Evolutionary conservation across 2,329 filamentous ascomycete species (phyloP), one percentile per base, ranked within the genome.

Genomic region (Magnaporthiopsis rhizophila): DNA sequence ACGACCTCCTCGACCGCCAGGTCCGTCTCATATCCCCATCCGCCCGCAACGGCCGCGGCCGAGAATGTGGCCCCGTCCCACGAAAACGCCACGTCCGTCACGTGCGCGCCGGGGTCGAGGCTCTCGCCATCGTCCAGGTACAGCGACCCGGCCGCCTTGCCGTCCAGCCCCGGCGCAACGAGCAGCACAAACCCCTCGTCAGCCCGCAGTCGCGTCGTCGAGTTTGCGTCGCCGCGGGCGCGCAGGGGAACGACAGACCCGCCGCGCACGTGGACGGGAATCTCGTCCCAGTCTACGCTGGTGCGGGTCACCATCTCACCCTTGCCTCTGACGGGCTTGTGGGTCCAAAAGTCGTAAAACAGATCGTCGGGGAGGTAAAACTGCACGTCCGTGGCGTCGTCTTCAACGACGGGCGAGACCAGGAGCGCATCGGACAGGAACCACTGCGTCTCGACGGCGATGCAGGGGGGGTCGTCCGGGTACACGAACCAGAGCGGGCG

Each of bases 101-200:
- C 32, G 8, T 28, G 3, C 15, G 13, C 53, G n/a, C 36, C 57
- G 12, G 57, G 6, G 1, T 74, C 69, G 9, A 91, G 65, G 64
- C 86, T 89, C 75, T 88, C 88, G 1, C 90, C 90, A 69, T 94
- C 90, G 69, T 93, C 90, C 9, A 92, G 72, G 71, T 93, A 92
- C 36, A 93, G 74, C 24, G 77, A 73, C 0, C 90, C 90, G 2
- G 70, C 76, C 0, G 90, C 89, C 1, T 74, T 73, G 0, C 86
- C 85, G 21, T 81, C 70, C 1, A 71, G 69, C 67, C 83, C 80
- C 0, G 90, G 80, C 2, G 88, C 87, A 0, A 85, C 83, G 12
- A 92, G 77, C 57, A 93, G 68, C 9, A 83, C 83, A 87, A 89
- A 93, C 0, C 86, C 82, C 61, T 85, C 89, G 61, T 80, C 78